Evolutionary conservation across 805 yeast genomes (phyloP), one percentile per base, ranked within the genome.

Genomic region (Saturnispora sanitii): DNA sequence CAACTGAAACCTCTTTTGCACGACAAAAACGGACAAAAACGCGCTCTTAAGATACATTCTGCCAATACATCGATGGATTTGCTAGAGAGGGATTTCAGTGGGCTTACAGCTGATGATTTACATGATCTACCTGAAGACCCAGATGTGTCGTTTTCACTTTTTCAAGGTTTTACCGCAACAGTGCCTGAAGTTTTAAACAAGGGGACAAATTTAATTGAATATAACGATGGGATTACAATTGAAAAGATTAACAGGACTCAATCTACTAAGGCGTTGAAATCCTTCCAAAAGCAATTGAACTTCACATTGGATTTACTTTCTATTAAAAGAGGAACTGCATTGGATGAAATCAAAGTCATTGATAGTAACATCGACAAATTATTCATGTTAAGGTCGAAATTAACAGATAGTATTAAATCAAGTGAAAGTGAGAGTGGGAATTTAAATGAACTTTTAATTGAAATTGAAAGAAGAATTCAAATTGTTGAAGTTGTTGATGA

Each of bases 91-190:
- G 73, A 74, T 22, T 59, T 75, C 41, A 65, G 73, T 23, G 61
- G 68, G 38, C 63, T 81, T n/a, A 71, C 82, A 15, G 83, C 77
- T 48, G 83, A 78, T 27, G 50, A 81, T 46, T 61, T 82, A 26
- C 54, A 60, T 6, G 75, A 77, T 38, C 58, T 79, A 15, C 83
- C 84, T 1, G 56, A 54, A 18, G 40, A 36, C 4, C 21, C 20
- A 13, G 44, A 35, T 8, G 17, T 43, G 1, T 50, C 55, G 8
- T 74, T 73, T 47, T 74, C 86, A 3, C 58, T 82, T 18, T 79
- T 71, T 51, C 88, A 81, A 56, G 87, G 88, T 1, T 79, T 82
- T 53, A 67, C 68, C 50, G 83, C 85, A 4, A 64, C 73, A 1
- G 54, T 70, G 27, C 76, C 77, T 1, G 71, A 71, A 15, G 59